These are phyloP conservation scores for Pezicula rhizophila DNA, from an alignment of 2,329 filamentous ascomycete genomes.

Conservation along the genomic window DNA sequence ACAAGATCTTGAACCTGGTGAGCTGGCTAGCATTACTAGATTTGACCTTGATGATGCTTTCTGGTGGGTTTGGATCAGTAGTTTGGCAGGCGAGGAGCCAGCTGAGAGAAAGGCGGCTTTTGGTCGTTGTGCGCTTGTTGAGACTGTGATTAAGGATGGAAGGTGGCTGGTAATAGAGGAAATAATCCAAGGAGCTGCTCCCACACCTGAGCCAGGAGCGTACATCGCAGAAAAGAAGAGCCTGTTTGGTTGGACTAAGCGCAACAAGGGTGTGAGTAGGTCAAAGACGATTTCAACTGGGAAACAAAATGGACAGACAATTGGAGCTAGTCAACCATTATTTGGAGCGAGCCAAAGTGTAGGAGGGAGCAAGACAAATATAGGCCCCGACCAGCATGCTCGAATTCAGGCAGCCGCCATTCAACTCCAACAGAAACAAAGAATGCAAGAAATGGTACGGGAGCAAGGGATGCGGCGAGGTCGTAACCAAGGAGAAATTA, in stretches of 20 bases:
- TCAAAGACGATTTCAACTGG: constrained; percentile 66
- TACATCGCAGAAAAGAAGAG: constrained; percentile 96
- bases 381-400: constrained; percentile 86
- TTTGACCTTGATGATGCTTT: constrained; percentile 92
- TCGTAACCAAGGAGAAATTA: constrained; percentile 49
- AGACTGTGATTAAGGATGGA: constrained; percentile 74
- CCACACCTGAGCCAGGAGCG: constrained; percentile 75
- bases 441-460: constrained; percentile 60
- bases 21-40: constrained; percentile 83
- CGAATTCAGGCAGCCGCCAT: constrained; percentile 88
- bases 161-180: constrained; percentile 96
- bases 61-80: constrained; percentile 99
- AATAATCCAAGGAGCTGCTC: constrained; percentile 86
- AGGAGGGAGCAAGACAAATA: constrained; percentile 68
- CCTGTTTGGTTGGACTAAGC: constrained; percentile 80
- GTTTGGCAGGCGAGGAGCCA: constrained; percentile 86
- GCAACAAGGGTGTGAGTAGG: constrained; percentile 56
- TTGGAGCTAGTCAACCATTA: constrained; percentile 33
- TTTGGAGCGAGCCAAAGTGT: constrained; percentile 34
- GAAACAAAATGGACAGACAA: constrained; percentile 50
- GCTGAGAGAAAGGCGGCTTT: constrained; percentile 83
- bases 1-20: constrained; percentile 72
- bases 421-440: constrained; percentile 68
- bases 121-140: constrained; percentile 84
- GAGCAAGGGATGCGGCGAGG: constrained; percentile 40